Conservation (phyloP, 106 monocot genomes). For the Amphibolis antarctica region DNA sequence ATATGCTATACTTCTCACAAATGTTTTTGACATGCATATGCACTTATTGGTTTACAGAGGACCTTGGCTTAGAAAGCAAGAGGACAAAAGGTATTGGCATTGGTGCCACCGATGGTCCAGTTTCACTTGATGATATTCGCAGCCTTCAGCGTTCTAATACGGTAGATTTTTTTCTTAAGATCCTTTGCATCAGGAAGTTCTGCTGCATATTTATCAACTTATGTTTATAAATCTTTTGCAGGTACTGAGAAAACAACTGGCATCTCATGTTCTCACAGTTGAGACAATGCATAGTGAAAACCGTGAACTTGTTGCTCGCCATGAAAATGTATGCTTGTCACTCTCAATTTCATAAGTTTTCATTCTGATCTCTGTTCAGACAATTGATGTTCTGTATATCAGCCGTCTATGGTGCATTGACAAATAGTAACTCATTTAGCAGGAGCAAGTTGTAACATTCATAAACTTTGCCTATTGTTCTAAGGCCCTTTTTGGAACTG, state of each 20-base stretch:
- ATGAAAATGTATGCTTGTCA: conserved; percentile 61
- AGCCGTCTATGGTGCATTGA: too few relatives aligned
- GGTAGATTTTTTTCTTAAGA: conserved; percentile 26
- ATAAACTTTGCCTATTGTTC: too few relatives aligned
- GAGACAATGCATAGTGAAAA: conserved; percentile 51
- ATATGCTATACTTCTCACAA: too few relatives aligned
- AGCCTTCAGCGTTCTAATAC: conserved; percentile 82
- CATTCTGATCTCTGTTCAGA: background rate
- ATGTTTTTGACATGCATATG: background rate
- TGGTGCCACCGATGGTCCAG: conserved; percentile 79
- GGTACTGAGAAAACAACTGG: conserved; percentile 90
- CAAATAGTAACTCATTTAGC: too few relatives aligned
- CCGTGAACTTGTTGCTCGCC: conserved; percentile 27
- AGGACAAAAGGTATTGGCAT: conserved; percentile 92
- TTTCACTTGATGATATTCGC: conserved; percentile 96
- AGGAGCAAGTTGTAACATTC: too few relatives aligned
- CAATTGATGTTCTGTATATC: background rate
- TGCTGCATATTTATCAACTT: background rate
- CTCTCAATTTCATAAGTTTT: background rate
- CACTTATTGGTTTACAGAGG: conserved; percentile 14
- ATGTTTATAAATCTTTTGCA: conserved; percentile 5
- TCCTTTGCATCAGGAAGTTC: too few relatives aligned
- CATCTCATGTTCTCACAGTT: conserved; percentile 70
- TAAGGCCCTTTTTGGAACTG: too few relatives aligned
- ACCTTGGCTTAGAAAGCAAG: conserved; percentile 46